Base-by-base conservation (phyloP, 176 grass and related monocot genomes). In the Bromus sterilis region DNA sequence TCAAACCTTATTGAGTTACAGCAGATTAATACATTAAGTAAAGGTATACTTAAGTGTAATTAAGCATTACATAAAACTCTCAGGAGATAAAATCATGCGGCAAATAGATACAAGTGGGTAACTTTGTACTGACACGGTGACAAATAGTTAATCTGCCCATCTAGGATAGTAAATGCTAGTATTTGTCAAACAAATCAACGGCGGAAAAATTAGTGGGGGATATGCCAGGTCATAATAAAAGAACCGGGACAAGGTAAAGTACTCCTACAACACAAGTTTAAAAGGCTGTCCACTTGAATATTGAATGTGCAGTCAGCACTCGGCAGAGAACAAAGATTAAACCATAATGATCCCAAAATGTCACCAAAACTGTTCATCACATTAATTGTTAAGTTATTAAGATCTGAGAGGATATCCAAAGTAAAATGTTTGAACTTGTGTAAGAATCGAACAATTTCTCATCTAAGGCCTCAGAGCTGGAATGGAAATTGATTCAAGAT, bases 131-230 rank as follows among this genome's bases (percentile, higher is more conserved):
- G 33, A 67, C 10, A 24, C 11, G 5, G 35, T 13, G 24, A 14
- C 3, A 30, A 24, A 9, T 44, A 80, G 32, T 62, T 32, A 53
- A 68, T 69, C 14, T 56, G 13, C 78, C 23, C 11, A 7, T 32
- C 8, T 80, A 26, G 31, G 23, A 16, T 64, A 64, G 76, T 63
- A 74, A 64, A 26, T 13, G 24, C 25, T 55, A 18, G n/a, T 62
- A 78, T 40, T 82, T 30, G 20, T 24, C 40, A 82, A 77, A 87
- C 58, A 56, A 73, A 75, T 75, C 23, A 7, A 68, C 36, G 51
- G 44, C 55, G 24, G 42, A 4, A 44, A 78, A 40, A 72, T 42
- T 71, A 71, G 24, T 36, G 56, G 48, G 42, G 42, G 23, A 77
- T 28, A 37, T 60, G 40, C 34, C 18, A 75, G 35, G 35, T 61